Evolutionary conservation across 2,329 filamentous ascomycete species (phyloP), one percentile per base, ranked within the genome.

Genomic region (Sarocladiaceae sp.): DNA sequence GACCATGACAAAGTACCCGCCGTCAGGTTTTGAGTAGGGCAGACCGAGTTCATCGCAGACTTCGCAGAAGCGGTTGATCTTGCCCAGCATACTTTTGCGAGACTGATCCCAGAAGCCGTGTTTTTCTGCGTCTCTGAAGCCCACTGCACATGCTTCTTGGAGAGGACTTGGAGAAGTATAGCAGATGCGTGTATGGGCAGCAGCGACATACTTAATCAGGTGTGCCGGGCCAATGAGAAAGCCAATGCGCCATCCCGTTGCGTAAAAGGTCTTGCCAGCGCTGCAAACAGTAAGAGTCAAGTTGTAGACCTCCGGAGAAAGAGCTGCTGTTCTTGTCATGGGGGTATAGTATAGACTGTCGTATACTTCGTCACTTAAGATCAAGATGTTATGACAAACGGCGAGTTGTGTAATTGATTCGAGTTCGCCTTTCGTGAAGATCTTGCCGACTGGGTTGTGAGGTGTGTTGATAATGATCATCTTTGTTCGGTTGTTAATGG

Each of bases 191-290:
- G 90, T 95, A 68, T 96, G 90, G 2, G 90, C 91, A 28, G 88
- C 88, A 11, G 86, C 81, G 35, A 93, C 90, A 64, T 94, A 89
- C 65, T 92, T 87, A 71, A 96, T 90, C 52, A 96, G 73, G 55
- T 93, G 80, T 52, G 88, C 80, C 0, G 88, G 88, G 0, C 90
- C 90, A 62, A 95, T 92, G 25, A 96, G 75, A 81, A 90, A 96
- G 52, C 75, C 82, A 3, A 97, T 92, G 54, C 94, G 85, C 94
- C 94, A 99, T 46, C 94, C 94, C 0, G 94, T 99, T 53, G 90
- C 90, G 65, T 97, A 97, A 71, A 99, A 99, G 76, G 93, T 95
- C 80, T 99, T 99, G 61, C 94, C 94, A 1, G 91, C 94, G 0
- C 90, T 96, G 18, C 94, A 93, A 25, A 99, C 94, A 0, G 94